phyloP scores from a whole-genome alignment of 2,329 filamentous ascomycete species.

The Sclerotinia minor region DNA sequence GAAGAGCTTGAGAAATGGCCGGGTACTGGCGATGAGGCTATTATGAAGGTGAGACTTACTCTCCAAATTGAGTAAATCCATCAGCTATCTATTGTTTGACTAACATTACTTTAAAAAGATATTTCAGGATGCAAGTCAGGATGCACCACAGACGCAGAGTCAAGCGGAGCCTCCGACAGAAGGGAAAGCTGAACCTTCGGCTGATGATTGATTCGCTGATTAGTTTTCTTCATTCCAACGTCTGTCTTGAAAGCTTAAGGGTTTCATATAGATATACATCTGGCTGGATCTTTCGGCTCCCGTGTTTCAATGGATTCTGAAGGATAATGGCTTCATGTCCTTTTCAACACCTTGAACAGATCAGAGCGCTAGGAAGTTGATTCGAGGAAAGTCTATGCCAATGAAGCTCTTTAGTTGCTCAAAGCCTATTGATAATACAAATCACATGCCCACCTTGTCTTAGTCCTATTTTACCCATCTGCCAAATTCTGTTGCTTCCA shows the following conservation, averaged over 20 bases:
- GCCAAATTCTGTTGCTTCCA: too few species aligned
- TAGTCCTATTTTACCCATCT: too few species aligned
- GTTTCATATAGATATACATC: background rate
- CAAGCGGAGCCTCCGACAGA: background rate
- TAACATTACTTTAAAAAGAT: background rate
- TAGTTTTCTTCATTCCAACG: background rate
- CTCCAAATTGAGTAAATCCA: background rate
- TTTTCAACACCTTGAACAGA: background rate
- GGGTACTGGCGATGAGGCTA: background rate
- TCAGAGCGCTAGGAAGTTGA: background rate
- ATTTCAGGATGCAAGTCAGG: background rate
- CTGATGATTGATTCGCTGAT: constrained; percentile 1
- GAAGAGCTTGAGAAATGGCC: constrained; percentile 3
- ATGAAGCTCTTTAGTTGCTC: too few species aligned
- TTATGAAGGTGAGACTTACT: background rate
- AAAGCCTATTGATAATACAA: too few species aligned
- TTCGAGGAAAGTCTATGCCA: background rate
- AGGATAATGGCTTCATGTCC: background rate
- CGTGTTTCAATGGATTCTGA: too few species aligned
- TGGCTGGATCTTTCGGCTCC: background rate
- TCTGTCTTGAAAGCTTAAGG: background rate
- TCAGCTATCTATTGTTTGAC: too few species aligned
- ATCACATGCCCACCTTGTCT: too few species aligned
- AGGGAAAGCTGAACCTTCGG: background rate
- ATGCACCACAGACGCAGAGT: background rate